Evolutionary conservation across 225 moss, liverwort and hornwort species (phyloP).

Genomic region (Bryum argenteum): DNA sequence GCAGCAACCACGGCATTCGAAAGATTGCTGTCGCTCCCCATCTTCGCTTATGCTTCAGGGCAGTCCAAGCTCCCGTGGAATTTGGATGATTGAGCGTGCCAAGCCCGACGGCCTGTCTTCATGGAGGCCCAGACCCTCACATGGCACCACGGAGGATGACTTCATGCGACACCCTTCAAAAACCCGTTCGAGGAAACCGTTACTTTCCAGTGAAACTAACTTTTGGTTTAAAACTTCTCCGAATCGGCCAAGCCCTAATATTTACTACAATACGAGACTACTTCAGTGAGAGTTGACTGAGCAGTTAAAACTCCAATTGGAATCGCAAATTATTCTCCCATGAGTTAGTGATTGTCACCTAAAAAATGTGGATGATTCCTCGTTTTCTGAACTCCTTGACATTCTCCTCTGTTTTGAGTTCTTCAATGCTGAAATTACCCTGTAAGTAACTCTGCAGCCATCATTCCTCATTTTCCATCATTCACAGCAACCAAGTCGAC

Average conservation of each 20-base stretch:
- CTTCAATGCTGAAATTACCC: neutral
- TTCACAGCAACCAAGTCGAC: conserved; percentile 9
- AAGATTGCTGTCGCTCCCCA: conserved; percentile 71
- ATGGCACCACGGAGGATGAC: conserved; percentile 23
- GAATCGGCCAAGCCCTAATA: neutral
- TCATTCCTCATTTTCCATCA: conserved; percentile 17
- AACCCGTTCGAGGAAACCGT: conserved; percentile 47
- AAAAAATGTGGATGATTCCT: neutral
- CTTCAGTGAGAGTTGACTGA: neutral
- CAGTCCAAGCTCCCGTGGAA: conserved; percentile 12
- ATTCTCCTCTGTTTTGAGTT: neutral
- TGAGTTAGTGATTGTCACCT: neutral
- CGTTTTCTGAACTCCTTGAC: too few relatives aligned
- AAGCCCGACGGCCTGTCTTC: conserved; percentile 17
- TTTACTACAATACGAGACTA: too few relatives aligned
- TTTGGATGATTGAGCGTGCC: conserved; percentile 14
- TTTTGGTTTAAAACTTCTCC: neutral
- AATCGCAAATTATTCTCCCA: conserved; percentile 1
- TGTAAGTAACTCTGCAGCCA: conserved; percentile 2
- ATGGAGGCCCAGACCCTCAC: conserved; percentile 18
- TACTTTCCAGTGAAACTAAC: conserved; percentile 39
- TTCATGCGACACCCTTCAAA: conserved; percentile 41
- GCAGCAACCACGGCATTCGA: conserved; percentile 75
- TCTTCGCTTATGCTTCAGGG: conserved; percentile 20
- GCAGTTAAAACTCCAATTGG: neutral